Evolutionary conservation across 169 alveolate genomes (phyloP).

Genomic region (Toxoplasma gondii): DNA sequence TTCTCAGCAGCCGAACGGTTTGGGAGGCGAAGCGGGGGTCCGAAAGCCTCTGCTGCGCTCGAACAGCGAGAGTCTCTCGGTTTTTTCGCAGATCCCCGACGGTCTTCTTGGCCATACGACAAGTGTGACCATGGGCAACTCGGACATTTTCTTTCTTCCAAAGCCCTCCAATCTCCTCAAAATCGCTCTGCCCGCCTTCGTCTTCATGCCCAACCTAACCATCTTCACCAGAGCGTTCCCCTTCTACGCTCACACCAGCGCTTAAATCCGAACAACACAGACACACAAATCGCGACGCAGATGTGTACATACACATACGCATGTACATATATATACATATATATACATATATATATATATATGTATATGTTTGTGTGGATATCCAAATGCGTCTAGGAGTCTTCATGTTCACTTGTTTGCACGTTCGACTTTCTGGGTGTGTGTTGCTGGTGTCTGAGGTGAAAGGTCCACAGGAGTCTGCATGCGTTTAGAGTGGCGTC

Average conservation of each 20-base stretch:
- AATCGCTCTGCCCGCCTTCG: conserved; percentile 78
- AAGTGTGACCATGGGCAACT: conserved; percentile 67
- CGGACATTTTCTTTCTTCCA: conserved; percentile 78
- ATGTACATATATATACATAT: neutral
- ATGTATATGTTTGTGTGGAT: neutral
- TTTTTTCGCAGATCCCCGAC: conserved; percentile 12
- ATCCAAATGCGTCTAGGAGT: neutral
- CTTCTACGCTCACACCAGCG: conserved; percentile 76
- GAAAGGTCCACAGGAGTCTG: too few species aligned
- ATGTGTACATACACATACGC: neutral
- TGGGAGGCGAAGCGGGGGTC: neutral
- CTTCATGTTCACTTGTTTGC: neutral
- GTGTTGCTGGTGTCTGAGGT: too few species aligned
- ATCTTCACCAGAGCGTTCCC: conserved; percentile 79
- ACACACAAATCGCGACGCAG: neutral
- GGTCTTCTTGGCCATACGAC: conserved; percentile 72
- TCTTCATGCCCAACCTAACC: conserved; percentile 79
- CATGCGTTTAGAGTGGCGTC: too few species aligned
- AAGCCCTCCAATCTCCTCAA: conserved; percentile 78
- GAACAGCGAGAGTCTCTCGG: conserved; percentile 40
- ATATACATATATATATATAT: neutral
- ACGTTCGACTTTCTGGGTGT: too few species aligned
- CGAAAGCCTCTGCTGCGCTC: neutral
- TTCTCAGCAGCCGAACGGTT: neutral
- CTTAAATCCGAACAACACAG: neutral